These are phyloP conservation scores for Raphanus hybrid DNA, from an alignment of 441 rosid genomes.

Conservation along the genomic window DNA sequence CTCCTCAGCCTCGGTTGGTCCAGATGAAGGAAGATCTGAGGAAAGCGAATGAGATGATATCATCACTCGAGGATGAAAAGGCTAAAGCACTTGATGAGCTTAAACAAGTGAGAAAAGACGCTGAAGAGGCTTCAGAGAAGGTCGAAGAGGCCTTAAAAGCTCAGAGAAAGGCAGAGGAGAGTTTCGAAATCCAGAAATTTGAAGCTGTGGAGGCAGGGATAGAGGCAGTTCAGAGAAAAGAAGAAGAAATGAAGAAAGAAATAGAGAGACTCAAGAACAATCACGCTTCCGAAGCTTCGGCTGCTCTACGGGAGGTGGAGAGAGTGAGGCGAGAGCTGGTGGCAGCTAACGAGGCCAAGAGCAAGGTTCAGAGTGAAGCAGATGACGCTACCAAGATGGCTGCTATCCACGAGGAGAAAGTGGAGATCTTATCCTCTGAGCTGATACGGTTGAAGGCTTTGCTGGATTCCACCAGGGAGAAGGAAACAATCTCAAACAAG, in stretches of 20 bases:
- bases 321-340: constrained; percentile 70
- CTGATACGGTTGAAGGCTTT: constrained; percentile 61
- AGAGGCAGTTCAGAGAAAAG: constrained; percentile 79
- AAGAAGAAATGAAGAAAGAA: constrained; percentile 79
- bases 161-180: constrained; percentile 71
- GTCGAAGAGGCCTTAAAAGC: constrained; percentile 80
- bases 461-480: constrained; percentile 71
- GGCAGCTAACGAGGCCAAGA: constrained; percentile 69
- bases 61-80: constrained; percentile 73
- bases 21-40: constrained; percentile 77
- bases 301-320: constrained; percentile 77
- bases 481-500: constrained; percentile 56
- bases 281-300: constrained; percentile 68
- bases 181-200: constrained; percentile 81
- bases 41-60: constrained; percentile 76
- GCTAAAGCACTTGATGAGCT: constrained; percentile 62
- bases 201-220: constrained; percentile 87
- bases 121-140: constrained; percentile 70
- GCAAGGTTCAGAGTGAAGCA: constrained; percentile 72
- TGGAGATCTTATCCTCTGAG: constrained; percentile 70
- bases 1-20: constrained; percentile 57
- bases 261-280: constrained; percentile 70
- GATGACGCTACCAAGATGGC: constrained; percentile 85
- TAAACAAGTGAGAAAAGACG: constrained; percentile 56
- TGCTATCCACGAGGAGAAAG: constrained; percentile 77